Base-by-base conservation (phyloP, 2,329 filamentous ascomycete species). In the Cercospora sp. region DNA sequence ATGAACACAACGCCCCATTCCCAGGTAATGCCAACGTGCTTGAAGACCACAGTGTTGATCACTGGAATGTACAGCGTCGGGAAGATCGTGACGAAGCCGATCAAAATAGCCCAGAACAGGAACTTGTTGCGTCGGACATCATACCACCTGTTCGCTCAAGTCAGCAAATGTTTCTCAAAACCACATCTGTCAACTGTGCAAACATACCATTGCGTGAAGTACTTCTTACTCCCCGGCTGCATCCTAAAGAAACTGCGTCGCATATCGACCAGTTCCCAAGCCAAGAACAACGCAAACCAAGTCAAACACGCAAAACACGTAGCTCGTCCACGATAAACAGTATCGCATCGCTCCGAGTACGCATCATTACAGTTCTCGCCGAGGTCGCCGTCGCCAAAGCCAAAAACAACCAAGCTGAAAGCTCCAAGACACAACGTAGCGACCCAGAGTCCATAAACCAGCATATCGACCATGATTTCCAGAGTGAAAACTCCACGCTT, bases 361-460 rank as follows among this genome's bases (percentile, higher is more conserved):
- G 71, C 69, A 53, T 86, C 82, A 79, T 92, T 92, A 77, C 90
- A 92, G 57, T 83, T 80, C 4, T 71, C 69, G 1, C 87, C 88
- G 0, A 91, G 83, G 18, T 69, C 63, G 13, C 72, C 73, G 18
- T 73, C 68, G 16, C 87, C 87, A 67, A 85, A 82, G 30, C 88
- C 86, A 75, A 87, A 92, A 65, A 91, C 80, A n/a, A 90, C 86
- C 12, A 91, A 81, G 0, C 84, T 80, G 78, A 91, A 91, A 39
- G 85, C 81, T 6, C 83, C 81, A 1, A 91, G 83, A 73, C 71
- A 76, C 69, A 91, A 87, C 2, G 84, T 85, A 1, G 90, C 90
- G 88, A 94, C 93, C 82, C 91, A 89, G 70, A 89, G 76, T 23
- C 92, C 92, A 76, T 94, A 94, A 26, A 93, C 87, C 10, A 92